phyloP scores from a whole-genome alignment of 2,329 filamentous ascomycete species.

The Microcyclospora tardicrescens region DNA sequence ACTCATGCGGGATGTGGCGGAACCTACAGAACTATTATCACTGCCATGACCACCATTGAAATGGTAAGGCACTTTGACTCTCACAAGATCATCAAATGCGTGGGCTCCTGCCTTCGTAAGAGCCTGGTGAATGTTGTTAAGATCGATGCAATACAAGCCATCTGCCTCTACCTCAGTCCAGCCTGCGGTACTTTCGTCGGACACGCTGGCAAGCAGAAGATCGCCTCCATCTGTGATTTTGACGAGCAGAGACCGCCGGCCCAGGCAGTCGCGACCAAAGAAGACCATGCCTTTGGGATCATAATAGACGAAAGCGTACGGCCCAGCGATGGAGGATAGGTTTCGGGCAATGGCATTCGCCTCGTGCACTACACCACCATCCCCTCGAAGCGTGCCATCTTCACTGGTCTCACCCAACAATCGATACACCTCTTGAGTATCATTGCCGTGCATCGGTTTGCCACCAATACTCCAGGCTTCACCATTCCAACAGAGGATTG shows the following conservation, averaged over 20 bases:
- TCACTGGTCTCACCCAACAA: slow-evolving; percentile 30
- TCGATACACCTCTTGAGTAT: slow-evolving; percentile 57
- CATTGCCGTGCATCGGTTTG: slow-evolving; percentile 55
- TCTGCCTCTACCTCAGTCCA: slow-evolving; percentile 80
- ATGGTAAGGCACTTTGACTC: slow-evolving; percentile 8
- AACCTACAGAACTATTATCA: slow-evolving; percentile 13
- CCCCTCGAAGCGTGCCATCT: neutral
- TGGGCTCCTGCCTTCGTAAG: neutral
- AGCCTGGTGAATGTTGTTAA: slow-evolving; percentile 23
- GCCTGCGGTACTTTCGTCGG: slow-evolving; percentile 36
- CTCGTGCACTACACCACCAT: neutral
- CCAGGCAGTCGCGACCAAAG: slow-evolving; percentile 78
- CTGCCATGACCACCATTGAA: slow-evolving; percentile 2
- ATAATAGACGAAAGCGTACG: slow-evolving; percentile 81
- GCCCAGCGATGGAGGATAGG: slow-evolving; percentile 39
- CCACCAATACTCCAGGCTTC: slow-evolving; percentile 73
- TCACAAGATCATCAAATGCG: neutral
- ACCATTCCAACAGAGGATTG: slow-evolving; percentile 89
- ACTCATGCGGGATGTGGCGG: slow-evolving; percentile 3
- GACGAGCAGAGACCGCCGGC: slow-evolving; percentile 65
- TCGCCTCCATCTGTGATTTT: slow-evolving; percentile 36
- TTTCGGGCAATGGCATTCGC: slow-evolving; percentile 4
- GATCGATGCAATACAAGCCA: slow-evolving; percentile 59
- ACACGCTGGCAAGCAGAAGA: slow-evolving; percentile 58
- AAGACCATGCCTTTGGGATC: slow-evolving; percentile 56